These are phyloP conservation scores for Candida morakotiae DNA, from an alignment of 805 yeast species.

Conservation along the genomic window DNA sequence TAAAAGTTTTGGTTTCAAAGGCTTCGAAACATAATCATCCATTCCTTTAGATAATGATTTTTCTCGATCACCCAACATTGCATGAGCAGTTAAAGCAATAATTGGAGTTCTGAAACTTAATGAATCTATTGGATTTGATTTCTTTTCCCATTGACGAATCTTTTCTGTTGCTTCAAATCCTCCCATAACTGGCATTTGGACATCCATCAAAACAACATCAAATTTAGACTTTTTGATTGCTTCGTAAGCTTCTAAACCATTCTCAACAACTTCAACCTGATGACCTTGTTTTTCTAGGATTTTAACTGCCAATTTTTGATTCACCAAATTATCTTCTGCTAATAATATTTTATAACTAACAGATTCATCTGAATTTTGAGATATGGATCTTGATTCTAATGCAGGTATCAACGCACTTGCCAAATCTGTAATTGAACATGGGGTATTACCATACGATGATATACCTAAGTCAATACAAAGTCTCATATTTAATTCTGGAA, in stretches of 20 bases:
- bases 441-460: conserved; percentile 84
- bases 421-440: conserved; percentile 75
- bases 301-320: conserved; percentile 82
- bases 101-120: conserved; percentile 77
- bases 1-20: conserved; percentile 76
- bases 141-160: conserved; percentile 85
- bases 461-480: conserved; percentile 82
- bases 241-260: conserved; percentile 78
- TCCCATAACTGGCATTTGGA: conserved; percentile 94
- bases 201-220: conserved; percentile 88
- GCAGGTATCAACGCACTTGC: conserved; percentile 85
- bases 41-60: conserved; percentile 82
- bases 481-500: conserved; percentile 75
- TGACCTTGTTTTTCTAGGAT: conserved; percentile 85
- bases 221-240: conserved; percentile 64
- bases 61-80: conserved; percentile 91
- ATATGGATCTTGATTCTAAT: conserved; percentile 74
- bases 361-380: conserved; percentile 75
- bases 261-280: conserved; percentile 77
- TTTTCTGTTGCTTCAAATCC: conserved; percentile 89
- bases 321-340: conserved; percentile 85
- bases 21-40: conserved; percentile 90
- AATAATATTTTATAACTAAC: conserved; percentile 68
- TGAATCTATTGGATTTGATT: conserved; percentile 65
- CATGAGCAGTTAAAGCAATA: conserved; percentile 88